These are phyloP conservation scores for Malus orientalis DNA, from an alignment of 306 rosid species.

Conservation along the genomic window DNA sequence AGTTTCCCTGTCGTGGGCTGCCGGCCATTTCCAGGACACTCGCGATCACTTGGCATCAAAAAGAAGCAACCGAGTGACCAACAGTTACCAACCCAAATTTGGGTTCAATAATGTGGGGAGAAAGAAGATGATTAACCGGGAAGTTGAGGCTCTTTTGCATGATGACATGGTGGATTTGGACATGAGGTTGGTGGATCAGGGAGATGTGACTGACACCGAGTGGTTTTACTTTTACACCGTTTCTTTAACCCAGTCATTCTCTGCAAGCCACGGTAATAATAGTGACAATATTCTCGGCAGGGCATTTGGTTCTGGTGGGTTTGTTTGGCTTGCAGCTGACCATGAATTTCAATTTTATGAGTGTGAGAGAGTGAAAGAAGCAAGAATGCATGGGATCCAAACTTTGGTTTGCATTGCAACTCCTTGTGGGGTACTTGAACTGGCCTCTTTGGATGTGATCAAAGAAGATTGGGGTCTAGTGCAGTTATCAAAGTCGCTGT, in stretches of 20 bases:
- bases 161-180: not conserved
- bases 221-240: slow-evolving; percentile 22
- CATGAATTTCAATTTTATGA: slow-evolving; percentile 21
- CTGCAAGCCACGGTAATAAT: not conserved
- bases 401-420: slow-evolving; percentile 32
- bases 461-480: slow-evolving; percentile 21
- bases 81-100: not conserved
- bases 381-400: slow-evolving; percentile 25
- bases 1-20: not conserved
- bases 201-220: not conserved
- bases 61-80: not conserved
- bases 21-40: not conserved
- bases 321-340: slow-evolving; percentile 30
- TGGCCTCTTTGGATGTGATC: slow-evolving; percentile 30
- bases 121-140: not conserved
- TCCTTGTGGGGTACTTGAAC: slow-evolving; percentile 31
- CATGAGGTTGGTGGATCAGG: not conserved
- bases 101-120: not conserved
- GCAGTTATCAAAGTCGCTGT: slow-evolving; percentile 21
- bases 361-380: slow-evolving; percentile 41
- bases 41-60: not conserved
- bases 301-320: slow-evolving; percentile 23
- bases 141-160: not conserved
- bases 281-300: slow-evolving; percentile 12
- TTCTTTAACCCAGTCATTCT: slow-evolving; percentile 11